These are phyloP conservation scores for Dipteronia dyeriana DNA, from an alignment of 345 rosid genomes.

Conservation along the genomic window DNA sequence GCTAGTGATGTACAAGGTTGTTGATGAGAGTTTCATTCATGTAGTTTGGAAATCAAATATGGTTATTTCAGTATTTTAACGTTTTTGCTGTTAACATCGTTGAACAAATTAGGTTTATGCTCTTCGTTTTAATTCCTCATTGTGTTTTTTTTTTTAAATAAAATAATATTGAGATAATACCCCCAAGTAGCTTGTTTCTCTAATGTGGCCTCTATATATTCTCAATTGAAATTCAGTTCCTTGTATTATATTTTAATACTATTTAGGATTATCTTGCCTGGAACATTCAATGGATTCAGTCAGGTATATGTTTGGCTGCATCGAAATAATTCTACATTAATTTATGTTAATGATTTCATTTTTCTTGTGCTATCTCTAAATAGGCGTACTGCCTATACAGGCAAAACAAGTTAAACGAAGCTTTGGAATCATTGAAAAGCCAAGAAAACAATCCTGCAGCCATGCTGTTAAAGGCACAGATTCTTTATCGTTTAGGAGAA, in stretches of 20 bases:
- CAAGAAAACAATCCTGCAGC: conserved; percentile 53
- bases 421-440: conserved; percentile 53
- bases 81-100: not conserved
- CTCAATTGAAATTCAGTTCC: not conserved
- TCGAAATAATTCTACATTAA: not conserved
- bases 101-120: not conserved
- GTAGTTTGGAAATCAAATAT: not conserved
- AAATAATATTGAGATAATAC: not conserved
- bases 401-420: conserved; percentile 81
- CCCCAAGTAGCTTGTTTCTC: not conserved
- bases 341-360: not conserved
- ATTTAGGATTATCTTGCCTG: not conserved
- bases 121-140: not conserved
- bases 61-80: not conserved
- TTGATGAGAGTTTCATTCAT: not conserved
- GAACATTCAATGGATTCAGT: not conserved
- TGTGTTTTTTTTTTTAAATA: not conserved
- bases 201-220: not conserved
- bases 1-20: not conserved
- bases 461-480: conserved; percentile 82
- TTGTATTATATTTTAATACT: not conserved
- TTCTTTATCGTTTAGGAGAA: conserved; percentile 75
- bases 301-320: not conserved
- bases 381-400: conserved; percentile 96
- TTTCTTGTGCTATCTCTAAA: not conserved